A percentile compares a stretch with the other conserved stretches of the same genome.
These are phyloP conservation scores for Cladorrhinum samala DNA, from an alignment of 495 filamentous ascomycete species.

Conservation along the genomic window DNA sequence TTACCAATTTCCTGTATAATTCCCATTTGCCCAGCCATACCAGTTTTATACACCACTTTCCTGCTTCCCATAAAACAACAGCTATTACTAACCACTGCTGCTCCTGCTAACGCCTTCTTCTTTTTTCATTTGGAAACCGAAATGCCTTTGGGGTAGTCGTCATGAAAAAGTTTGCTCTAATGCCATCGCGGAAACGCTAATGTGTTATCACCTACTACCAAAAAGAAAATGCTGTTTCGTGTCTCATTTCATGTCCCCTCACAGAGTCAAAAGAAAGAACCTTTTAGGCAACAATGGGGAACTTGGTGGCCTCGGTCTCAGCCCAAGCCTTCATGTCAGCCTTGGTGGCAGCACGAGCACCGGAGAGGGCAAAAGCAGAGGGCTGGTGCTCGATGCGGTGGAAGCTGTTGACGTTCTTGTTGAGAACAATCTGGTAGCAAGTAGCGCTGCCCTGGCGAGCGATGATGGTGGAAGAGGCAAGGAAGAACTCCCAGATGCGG, in stretches of 20 bases:
- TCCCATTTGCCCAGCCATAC: too few relatives aligned
- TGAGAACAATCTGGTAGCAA: conserved; percentile 90
- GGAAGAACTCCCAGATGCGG: conserved; percentile 98
- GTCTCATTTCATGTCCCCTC: background rate
- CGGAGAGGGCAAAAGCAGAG: conserved; percentile 68
- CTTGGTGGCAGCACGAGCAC: conserved; percentile 50
- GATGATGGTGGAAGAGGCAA: conserved; percentile 86
- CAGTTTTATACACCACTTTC: background rate
- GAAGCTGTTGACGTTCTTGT: conserved; percentile 97
- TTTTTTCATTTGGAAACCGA: background rate
- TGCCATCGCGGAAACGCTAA: background rate
- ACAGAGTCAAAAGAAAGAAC: background rate
- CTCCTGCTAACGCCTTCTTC: background rate
- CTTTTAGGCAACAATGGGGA: conserved; percentile 29
- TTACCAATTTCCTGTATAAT: background rate
- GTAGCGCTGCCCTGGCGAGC: conserved; percentile 89
- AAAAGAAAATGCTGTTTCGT: background rate
- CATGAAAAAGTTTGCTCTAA: background rate
- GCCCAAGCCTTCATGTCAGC: conserved; percentile 40
- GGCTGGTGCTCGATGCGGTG: conserved; percentile 85
- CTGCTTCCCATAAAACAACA: background rate
- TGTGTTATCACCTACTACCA: background rate
- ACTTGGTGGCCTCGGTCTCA: conserved; percentile 38
- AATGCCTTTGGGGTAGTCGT: background rate
- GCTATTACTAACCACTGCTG: background rate